phyloP scores from a whole-genome alignment of 164 flowering plant genomes.

The Akebia trifoliata region DNA sequence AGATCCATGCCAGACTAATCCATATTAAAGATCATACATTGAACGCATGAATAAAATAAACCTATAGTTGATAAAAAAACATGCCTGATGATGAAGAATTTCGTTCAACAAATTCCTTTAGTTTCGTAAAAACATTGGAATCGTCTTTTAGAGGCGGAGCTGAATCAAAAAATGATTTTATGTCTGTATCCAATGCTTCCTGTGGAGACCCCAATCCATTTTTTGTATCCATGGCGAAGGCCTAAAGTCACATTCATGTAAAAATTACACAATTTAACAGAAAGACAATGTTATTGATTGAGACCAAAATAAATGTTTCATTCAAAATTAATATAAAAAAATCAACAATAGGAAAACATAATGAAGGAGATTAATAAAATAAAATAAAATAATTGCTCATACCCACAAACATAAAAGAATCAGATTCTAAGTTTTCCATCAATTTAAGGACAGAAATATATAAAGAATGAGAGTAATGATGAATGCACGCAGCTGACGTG shows the following conservation, averaged over 20 bases:
- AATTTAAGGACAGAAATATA: no score
- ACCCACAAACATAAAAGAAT: no score
- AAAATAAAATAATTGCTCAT: no score
- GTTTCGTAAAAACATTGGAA: constrained; percentile 24
- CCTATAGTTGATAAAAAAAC: constrained; percentile 1
- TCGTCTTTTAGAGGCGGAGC: constrained; percentile 72
- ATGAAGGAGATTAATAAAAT: no score
- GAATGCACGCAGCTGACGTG: no score
- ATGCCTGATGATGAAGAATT: constrained; percentile 41
- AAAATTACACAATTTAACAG: no score
- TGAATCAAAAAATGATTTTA: constrained; percentile 57
- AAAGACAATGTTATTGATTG: no score
- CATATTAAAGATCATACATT: background rate
- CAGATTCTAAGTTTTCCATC: no score
- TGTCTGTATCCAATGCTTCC: constrained; percentile 27
- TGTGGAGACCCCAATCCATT: constrained; percentile 20
- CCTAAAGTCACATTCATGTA: constrained; percentile 10
- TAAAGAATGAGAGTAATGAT: no score
- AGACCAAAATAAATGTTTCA: no score
- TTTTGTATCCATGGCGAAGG: constrained; percentile 21
- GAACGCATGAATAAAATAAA: background rate
- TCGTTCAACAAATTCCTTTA: constrained; percentile 45
- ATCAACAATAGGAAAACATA: no score
- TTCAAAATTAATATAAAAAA: no score
- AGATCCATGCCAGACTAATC: background rate